phyloP scores from a whole-genome alignment of 345 rosid genomes.

The Dipteronia sinensis region DNA sequence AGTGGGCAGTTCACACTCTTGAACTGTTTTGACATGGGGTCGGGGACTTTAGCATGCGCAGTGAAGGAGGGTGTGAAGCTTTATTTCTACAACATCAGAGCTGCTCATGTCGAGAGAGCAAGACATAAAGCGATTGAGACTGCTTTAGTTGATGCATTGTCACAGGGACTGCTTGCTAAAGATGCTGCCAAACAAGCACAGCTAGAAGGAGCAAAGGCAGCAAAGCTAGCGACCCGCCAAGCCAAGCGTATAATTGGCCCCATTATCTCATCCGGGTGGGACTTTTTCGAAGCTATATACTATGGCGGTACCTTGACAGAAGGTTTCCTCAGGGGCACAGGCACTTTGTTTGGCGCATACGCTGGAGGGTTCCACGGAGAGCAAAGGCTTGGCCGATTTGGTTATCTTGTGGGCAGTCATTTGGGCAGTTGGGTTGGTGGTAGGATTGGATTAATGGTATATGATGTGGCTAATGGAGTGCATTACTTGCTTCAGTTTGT shows the following conservation, averaged over 20 bases:
- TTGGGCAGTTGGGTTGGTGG: constrained; percentile 99
- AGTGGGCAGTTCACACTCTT: constrained; percentile 87
- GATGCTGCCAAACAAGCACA: constrained; percentile 79
- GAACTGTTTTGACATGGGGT: constrained; percentile 89
- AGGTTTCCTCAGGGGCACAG: constrained; percentile 83
- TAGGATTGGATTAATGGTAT: constrained; percentile 86
- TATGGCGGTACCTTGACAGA: constrained; percentile 84
- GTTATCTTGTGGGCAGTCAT: constrained; percentile 89
- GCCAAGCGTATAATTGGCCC: constrained; percentile 91
- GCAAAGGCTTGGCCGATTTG: constrained; percentile 76
- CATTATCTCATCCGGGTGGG: constrained; percentile 91
- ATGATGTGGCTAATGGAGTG: constrained; percentile 79
- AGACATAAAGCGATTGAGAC: constrained; percentile 66
- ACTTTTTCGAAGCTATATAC: constrained; percentile 92
- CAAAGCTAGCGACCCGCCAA: constrained; percentile 68
- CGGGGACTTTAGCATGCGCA: constrained; percentile 75
- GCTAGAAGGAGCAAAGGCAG: constrained; percentile 82
- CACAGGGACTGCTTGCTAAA: constrained; percentile 56
- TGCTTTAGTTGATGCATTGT: constrained; percentile 62
- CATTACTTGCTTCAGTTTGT: constrained; percentile 51
- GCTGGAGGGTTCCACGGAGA: constrained; percentile 78
- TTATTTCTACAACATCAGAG: constrained; percentile 76
- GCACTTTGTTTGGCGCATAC: constrained; percentile 91
- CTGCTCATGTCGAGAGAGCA: constrained; percentile 75
- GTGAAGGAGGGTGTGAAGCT: constrained; percentile 94